Base-by-base conservation (phyloP, 2,329 filamentous ascomycete genomes). In the Xylaria sp. region DNA sequence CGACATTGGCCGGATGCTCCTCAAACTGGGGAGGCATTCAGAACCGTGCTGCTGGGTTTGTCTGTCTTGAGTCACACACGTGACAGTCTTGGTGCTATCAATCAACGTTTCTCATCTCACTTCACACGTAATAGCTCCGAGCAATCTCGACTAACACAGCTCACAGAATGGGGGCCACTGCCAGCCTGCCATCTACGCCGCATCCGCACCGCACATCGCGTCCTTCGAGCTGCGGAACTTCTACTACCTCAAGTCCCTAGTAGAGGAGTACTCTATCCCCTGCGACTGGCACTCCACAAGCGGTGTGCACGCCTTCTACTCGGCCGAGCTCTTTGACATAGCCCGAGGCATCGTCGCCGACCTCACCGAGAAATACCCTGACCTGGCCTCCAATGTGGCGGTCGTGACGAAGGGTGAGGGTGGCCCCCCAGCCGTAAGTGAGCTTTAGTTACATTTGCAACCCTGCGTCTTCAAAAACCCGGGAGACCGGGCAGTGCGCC, bases 211-310 rank as follows among this genome's bases (percentile, higher is more conserved):
- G 20, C 78, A 84, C 39, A 79, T 91, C 38, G 85, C 84, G 1
- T 78, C 78, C 19, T 94, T 93, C 72, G 90, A 93, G 72, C 77
- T 92, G 21, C 79, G 78, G 29, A 92, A 88, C 47, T 89, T 86
- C 69, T 69, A 74, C 37, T 80, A 83, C 59, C 74, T 93, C 22
- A 76, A 79, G 43, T 73, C 75, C 8, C 76, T 91, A 20, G 77
- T 91, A 43, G 70, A 76, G 9, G 67, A 76, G 6, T 71, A 89
- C 66, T 65, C 73, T 7, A 82, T 93, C 44, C 75, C 82, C 9
- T 92, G 90, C 72, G 88, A 91, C 71, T 93, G 88, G 82, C 76
- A 80, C 39, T 74, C 77, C 2, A 78, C 85, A 7, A 77, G 80
- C 1, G 87, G 86, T 49, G 85, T 88, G 22, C 86, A 89, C 63